Percentiles rank a stretch among this genome's conserved stretches.
phyloP scores from a whole-genome alignment of 179 eudicot genomes.

The Beta lomatogona region DNA sequence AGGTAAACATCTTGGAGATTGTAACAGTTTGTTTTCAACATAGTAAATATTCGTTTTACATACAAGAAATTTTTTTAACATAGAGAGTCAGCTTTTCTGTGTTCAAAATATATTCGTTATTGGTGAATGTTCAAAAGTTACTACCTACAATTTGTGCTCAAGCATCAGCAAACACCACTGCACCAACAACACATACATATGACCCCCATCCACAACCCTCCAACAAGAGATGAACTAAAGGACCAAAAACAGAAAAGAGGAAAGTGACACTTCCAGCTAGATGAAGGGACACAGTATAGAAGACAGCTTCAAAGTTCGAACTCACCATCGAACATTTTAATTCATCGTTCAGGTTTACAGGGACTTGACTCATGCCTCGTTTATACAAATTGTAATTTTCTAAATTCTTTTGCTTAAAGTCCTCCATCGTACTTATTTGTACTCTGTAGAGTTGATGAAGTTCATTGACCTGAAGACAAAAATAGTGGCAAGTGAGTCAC shows the following conservation, averaged over 20 bases:
- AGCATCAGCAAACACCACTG: not conserved
- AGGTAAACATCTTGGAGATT: too few species aligned
- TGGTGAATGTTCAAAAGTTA: too few species aligned
- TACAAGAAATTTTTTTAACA: too few species aligned
- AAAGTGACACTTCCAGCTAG: slow-evolving; percentile 2
- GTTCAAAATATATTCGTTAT: too few species aligned
- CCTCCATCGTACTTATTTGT: slow-evolving; percentile 50
- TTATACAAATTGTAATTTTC: slow-evolving; percentile 28
- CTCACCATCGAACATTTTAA: slow-evolving; percentile 29
- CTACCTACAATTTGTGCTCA: not conserved
- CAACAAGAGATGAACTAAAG: not conserved
- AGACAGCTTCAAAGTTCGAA: not conserved
- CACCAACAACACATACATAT: not conserved
- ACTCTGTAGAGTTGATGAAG: slow-evolving; percentile 50
- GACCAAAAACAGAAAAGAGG: not conserved
- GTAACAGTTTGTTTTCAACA: too few species aligned
- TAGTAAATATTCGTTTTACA: too few species aligned
- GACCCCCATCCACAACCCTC: not conserved
- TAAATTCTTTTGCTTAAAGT: slow-evolving; percentile 31
- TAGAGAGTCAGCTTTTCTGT: too few species aligned
- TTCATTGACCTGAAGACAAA: slow-evolving; percentile 55
- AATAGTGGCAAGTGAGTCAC: slow-evolving; percentile 9
- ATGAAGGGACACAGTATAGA: not conserved
- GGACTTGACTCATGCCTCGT: slow-evolving; percentile 17
- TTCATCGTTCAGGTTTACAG: slow-evolving; percentile 22